Conservation (phyloP, 139 green algal genomes). For the Chlamydomonas sphaeroides region DNA sequence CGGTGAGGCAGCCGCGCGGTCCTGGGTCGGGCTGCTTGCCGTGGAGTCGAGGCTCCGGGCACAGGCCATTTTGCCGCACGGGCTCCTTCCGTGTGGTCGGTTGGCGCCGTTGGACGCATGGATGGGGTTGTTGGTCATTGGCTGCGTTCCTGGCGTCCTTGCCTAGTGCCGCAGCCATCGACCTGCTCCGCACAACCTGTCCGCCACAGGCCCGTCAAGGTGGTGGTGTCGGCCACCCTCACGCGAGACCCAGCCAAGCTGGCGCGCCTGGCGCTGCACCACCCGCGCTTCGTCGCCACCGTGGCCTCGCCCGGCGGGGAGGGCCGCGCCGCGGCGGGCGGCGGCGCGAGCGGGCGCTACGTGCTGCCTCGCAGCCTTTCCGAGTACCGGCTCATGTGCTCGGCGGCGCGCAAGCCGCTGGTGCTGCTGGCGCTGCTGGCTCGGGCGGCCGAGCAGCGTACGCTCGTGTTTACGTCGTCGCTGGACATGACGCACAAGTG, state of each 20-base stretch:
- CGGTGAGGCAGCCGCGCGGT: background rate
- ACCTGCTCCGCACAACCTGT: too few relatives aligned
- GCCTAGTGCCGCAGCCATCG: too few relatives aligned
- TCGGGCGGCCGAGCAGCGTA: constrained; percentile 56
- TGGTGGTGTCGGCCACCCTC: constrained; percentile 91
- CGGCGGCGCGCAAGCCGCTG: constrained; percentile 75
- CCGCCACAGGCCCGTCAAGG: constrained; percentile 75
- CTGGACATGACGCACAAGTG: constrained; percentile 82
- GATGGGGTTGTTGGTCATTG: too few relatives aligned
- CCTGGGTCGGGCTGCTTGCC: too few relatives aligned
- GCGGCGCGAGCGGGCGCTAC: constrained; percentile 48
- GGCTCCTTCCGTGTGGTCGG: too few relatives aligned
- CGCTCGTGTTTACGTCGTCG: constrained; percentile 87
- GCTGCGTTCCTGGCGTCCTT: too few relatives aligned
- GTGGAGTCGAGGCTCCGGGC: too few relatives aligned
- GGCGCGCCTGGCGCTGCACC: constrained; percentile 75
- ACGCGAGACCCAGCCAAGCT: constrained; percentile 92
- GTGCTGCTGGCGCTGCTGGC: constrained; percentile 77
- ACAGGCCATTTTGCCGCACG: too few relatives aligned
- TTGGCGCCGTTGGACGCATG: too few relatives aligned
- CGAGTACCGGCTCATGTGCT: constrained; percentile 82
- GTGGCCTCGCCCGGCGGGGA: background rate
- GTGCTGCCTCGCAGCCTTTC: constrained; percentile 76
- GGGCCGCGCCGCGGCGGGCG: background rate
- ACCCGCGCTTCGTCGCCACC: constrained; percentile 78